A percentile compares a stretch with the other conserved stretches of the same genome.
These are phyloP conservation scores for Plasmodium fragile DNA, from an alignment of 169 alveolate species.

Conservation along the genomic window DNA sequence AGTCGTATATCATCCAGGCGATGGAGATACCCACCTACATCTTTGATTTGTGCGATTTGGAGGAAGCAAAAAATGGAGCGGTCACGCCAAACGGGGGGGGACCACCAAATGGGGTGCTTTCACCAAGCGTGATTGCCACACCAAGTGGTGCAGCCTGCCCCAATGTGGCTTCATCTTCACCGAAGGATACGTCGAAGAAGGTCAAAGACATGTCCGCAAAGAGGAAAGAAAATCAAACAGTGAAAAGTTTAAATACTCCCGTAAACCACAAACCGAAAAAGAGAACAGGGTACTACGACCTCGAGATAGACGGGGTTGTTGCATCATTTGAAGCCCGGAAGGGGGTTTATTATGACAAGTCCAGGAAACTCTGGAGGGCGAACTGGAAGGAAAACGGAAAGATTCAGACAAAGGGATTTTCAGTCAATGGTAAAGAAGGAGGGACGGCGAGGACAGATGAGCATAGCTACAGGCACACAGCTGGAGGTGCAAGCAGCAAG, in stretches of 20 bases:
- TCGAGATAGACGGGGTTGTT: slow-evolving; percentile 73
- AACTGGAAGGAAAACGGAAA: slow-evolving; percentile 77
- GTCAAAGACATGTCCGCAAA: not conserved
- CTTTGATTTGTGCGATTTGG: slow-evolving; percentile 15
- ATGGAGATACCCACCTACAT: slow-evolving; percentile 62
- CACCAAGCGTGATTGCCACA: not conserved
- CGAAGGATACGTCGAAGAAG: not conserved
- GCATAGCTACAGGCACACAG: not conserved
- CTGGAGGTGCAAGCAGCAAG: not conserved
- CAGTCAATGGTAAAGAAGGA: slow-evolving; percentile 67
- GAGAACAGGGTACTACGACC: slow-evolving; percentile 68
- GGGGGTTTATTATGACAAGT: slow-evolving; percentile 74
- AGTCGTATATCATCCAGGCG: slow-evolving; percentile 43
- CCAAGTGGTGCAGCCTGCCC: not conserved
- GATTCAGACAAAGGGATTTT: slow-evolving; percentile 72
- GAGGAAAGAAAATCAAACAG: slow-evolving; percentile 23
- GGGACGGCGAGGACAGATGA: not conserved
- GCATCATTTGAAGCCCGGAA: slow-evolving; percentile 71
- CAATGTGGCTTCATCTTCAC: not conserved
- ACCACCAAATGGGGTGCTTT: not conserved
- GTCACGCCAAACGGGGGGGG: not conserved
- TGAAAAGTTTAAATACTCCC: slow-evolving; percentile 17
- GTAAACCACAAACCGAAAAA: slow-evolving; percentile 29
- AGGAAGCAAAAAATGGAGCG: not conserved
- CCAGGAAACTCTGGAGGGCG: slow-evolving; percentile 75